Percentiles rank a stretch among this genome's conserved stretches.
Conservation (phyloP, 306 rosid genomes). For the Mimosa pudica region DNA sequence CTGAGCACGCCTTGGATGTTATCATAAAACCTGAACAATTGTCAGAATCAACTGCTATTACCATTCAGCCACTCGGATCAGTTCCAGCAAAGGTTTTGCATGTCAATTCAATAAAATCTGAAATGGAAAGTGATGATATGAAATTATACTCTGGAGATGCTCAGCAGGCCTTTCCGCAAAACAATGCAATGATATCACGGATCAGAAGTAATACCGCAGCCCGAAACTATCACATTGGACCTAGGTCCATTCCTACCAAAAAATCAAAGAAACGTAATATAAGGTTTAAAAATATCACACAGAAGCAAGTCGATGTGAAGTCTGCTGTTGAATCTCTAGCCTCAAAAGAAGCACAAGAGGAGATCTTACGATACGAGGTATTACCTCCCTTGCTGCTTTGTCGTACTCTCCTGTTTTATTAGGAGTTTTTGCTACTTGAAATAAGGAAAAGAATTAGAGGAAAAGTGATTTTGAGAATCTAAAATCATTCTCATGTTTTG, state of each 20-base stretch:
- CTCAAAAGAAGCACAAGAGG: slow-evolving; percentile 78
- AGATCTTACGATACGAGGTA: slow-evolving; percentile 78
- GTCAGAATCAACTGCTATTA: slow-evolving; percentile 49
- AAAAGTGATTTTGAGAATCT: background rate
- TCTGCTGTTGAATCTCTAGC: slow-evolving; percentile 62
- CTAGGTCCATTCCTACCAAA: slow-evolving; percentile 60
- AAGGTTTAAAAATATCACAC: slow-evolving; percentile 55
- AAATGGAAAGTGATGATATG: slow-evolving; percentile 47
- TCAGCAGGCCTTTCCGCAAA: slow-evolving; percentile 55
- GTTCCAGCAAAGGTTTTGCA: slow-evolving; percentile 50
- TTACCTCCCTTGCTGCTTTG: slow-evolving; percentile 1
- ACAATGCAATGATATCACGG: slow-evolving; percentile 75
- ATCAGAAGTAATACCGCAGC: slow-evolving; percentile 63
- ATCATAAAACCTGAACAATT: slow-evolving; percentile 49
- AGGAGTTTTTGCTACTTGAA: background rate
- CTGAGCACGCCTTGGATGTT: slow-evolving; percentile 46
- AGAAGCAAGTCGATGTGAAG: slow-evolving; percentile 72
- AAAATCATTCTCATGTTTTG: background rate
- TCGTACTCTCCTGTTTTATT: background rate
- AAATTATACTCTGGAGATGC: slow-evolving; percentile 50
- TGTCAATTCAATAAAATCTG: slow-evolving; percentile 53
- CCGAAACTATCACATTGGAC: slow-evolving; percentile 69
- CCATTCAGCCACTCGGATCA: slow-evolving; percentile 52
- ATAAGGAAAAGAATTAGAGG: background rate
- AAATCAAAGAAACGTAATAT: slow-evolving; percentile 58